These are phyloP conservation scores for Neurospora sp. DNA, from an alignment of 495 filamentous ascomycete species.

Conservation along the genomic window DNA sequence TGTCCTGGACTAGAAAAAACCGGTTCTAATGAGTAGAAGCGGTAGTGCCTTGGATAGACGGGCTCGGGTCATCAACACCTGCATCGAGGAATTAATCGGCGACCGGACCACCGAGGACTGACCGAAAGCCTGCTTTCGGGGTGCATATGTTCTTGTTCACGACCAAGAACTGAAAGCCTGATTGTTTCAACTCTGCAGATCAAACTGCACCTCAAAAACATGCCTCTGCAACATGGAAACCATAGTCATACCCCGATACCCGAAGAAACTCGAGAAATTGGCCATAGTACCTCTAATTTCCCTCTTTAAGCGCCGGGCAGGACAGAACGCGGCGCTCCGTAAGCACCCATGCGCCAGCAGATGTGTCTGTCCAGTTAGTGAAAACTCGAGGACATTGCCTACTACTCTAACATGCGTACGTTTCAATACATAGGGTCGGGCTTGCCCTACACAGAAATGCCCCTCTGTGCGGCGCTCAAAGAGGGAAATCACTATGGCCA, in stretches of 20 bases:
- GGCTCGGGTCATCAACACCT: neutral
- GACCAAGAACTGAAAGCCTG: neutral
- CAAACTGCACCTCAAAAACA: neutral
- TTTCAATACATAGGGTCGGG: neutral
- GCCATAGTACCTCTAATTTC: neutral
- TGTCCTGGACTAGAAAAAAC: neutral
- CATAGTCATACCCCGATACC: neutral
- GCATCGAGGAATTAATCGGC: neutral
- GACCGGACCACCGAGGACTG: neutral
- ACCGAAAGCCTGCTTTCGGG: neutral
- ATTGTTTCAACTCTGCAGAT: neutral
- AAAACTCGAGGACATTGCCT: neutral
- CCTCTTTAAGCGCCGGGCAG: neutral
- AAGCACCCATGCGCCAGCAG: neutral
- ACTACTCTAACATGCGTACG: neutral
- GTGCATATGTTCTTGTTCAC: neutral
- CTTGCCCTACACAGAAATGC: neutral
- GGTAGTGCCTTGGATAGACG: neutral
- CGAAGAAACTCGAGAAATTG: neutral
- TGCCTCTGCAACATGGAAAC: neutral
- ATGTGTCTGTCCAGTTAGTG: neutral
- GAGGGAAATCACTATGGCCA: neutral
- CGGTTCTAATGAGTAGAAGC: neutral
- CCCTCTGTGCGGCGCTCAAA: neutral
- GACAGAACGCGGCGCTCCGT: neutral